Evolutionary conservation across 805 yeast genomes (phyloP).

Genomic region (Saturnispora serradocipensis): DNA sequence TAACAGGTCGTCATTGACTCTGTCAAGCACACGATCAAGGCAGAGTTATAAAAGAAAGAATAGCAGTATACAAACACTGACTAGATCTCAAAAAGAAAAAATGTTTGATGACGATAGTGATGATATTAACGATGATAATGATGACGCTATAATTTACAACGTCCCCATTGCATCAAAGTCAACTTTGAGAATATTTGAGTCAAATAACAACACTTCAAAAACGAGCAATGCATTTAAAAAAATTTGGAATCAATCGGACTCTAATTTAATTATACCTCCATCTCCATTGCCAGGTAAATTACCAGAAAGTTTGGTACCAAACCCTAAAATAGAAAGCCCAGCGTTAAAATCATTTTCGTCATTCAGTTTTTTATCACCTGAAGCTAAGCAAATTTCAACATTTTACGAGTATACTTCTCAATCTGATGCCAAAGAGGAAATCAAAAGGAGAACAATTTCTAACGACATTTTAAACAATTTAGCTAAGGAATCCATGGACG

Average conservation of each 20-base stretch:
- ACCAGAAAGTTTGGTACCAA: neutral
- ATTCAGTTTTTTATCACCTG: constrained; percentile 25
- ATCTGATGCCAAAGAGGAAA: constrained; percentile 28
- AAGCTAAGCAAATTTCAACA: constrained; percentile 32
- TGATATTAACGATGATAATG: constrained; percentile 29
- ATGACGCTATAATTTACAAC: constrained; percentile 39
- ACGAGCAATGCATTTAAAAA: constrained; percentile 19
- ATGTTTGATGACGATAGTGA: constrained; percentile 24
- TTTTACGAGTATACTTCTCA: constrained; percentile 33
- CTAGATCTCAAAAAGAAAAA: constrained; percentile 22
- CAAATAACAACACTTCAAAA: constrained; percentile 9
- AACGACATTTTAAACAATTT: neutral
- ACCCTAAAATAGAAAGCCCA: constrained; percentile 11
- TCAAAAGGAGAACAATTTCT: constrained; percentile 29
- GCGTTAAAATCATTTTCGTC: constrained; percentile 22
- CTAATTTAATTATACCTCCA: constrained; percentile 31
- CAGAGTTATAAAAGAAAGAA: neutral
- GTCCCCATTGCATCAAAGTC: constrained; percentile 40
- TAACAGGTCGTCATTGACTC: neutral
- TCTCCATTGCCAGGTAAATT: constrained; percentile 40
- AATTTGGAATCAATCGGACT: constrained; percentile 19
- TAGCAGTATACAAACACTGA: constrained; percentile 10
- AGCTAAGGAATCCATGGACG: constrained; percentile 34
- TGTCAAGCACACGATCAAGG: constrained; percentile 2
- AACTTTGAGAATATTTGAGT: constrained; percentile 23